Evolutionary conservation across 768 basidiomycete species (phyloP), one percentile per base, ranked within the genome.

Genomic region (Podaxis rugospora): DNA sequence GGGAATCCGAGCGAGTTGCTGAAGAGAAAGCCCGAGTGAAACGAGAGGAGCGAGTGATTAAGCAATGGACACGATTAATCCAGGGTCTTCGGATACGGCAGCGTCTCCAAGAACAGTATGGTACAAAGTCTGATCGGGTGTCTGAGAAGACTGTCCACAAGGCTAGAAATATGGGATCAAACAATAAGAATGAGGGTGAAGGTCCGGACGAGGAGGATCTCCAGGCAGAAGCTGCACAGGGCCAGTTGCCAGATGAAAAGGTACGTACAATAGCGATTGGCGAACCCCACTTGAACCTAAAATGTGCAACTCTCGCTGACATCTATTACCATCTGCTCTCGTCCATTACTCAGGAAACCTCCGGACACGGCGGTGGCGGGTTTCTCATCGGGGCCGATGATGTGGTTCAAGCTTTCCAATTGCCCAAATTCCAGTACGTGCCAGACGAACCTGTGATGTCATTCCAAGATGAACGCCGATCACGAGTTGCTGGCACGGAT

Each of bases 81-180:
- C 90, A 92, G 32, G 97, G 95, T 2, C 80, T 98, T 50, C 84
- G 92, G 37, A 90, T 98, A 62, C 84, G 94, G 14, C 82, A 90
- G 66, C 83, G 93, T 49, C 77, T 98, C 36, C 89, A 89, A 68
- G 84, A 84, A 54, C 87, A 95, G 69, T 97, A 96, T 72, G 82
- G 75, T 27, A n/a, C 61, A 66, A 57, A 50, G 25, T 27, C 39
- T 44, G 53, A 42, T 21, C 55, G 46, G 39, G 35, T 6, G 25
- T 23, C 37, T 5, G 25, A 40, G 27, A 25, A 39, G 13, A 36
- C 7, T 60, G 62, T n/a, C 11, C 46, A 56, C 51, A 40, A 50
- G 42, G 61, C 51, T 46, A 62, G 59, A 44, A 25, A 59, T n/a
- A 18, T 46, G 57, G 44, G 32, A 63, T 54, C 3, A 62, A 56